A percentile compares a stretch with the other conserved stretches of the same genome.
Evolutionary conservation across 805 yeast genomes (phyloP).

Genomic region (Saccharomyces eubayanus): DNA sequence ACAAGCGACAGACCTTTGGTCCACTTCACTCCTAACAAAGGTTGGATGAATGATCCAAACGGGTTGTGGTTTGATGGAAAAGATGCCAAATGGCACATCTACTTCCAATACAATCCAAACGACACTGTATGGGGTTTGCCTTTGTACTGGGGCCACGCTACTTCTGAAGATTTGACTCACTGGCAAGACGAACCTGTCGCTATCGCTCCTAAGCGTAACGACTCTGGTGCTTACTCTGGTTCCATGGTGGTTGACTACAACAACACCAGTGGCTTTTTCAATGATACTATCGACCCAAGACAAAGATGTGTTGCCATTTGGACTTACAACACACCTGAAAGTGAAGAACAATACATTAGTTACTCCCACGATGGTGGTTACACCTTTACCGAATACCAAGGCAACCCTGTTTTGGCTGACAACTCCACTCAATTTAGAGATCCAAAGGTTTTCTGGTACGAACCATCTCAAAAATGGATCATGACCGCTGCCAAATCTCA

Average conservation of each 20-base stretch:
- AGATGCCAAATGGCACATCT: slow-evolving; percentile 30
- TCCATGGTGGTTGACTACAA: slow-evolving; percentile 32
- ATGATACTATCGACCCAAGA: slow-evolving; percentile 20
- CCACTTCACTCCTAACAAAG: slow-evolving; percentile 32
- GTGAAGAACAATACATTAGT: slow-evolving; percentile 30
- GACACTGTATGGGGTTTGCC: slow-evolving; percentile 30
- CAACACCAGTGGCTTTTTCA: slow-evolving; percentile 33
- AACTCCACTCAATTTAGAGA: slow-evolving; percentile 30
- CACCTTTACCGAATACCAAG: slow-evolving; percentile 25
- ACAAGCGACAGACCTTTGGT: slow-evolving; percentile 11
- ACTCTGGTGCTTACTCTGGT: slow-evolving; percentile 33
- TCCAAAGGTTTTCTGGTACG: slow-evolving; percentile 34
- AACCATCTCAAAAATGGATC: slow-evolving; percentile 26
- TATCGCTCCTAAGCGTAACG: slow-evolving; percentile 21
- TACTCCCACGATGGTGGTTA: slow-evolving; percentile 33
- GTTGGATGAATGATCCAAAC: slow-evolving; percentile 41
- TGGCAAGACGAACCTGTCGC: slow-evolving; percentile 33
- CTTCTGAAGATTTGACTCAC: slow-evolving; percentile 28
- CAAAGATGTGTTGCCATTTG: slow-evolving; percentile 34
- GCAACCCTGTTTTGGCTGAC: slow-evolving; percentile 30
- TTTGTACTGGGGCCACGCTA: slow-evolving; percentile 38
- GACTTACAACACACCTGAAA: slow-evolving; percentile 24
- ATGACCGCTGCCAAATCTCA: slow-evolving; percentile 28
- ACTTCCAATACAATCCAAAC: slow-evolving; percentile 35
- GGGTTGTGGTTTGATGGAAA: slow-evolving; percentile 32